These are phyloP conservation scores for Candida quercuum DNA, from an alignment of 805 yeast species.

Conservation along the genomic window DNA sequence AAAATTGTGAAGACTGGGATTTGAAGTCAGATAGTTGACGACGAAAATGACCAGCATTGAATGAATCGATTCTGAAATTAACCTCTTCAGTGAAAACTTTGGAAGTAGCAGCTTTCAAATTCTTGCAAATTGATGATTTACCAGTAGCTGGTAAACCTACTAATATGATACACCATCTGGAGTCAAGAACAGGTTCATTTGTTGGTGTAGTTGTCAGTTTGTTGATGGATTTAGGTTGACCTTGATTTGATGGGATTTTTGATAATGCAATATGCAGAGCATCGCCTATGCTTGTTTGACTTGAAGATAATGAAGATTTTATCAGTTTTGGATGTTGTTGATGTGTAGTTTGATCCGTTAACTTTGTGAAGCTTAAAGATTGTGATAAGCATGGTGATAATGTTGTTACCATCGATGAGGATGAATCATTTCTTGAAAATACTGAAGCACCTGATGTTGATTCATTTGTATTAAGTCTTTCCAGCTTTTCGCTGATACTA, in stretches of 20 bases:
- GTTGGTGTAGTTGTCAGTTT: slow-evolving; percentile 23
- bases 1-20: slow-evolving; percentile 34
- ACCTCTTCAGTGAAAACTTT: slow-evolving; percentile 6
- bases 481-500: slow-evolving; percentile 11
- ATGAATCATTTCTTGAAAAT: slow-evolving; percentile 22
- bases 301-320: background rate
- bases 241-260: slow-evolving; percentile 8
- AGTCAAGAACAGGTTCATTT: slow-evolving; percentile 17
- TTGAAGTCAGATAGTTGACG: slow-evolving; percentile 35
- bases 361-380: slow-evolving; percentile 17
- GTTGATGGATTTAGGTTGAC: slow-evolving; percentile 17
- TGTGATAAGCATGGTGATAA: slow-evolving; percentile 9
- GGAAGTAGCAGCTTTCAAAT: slow-evolving; percentile 53
- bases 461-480: slow-evolving; percentile 20
- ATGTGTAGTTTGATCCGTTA: slow-evolving; percentile 8
- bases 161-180: slow-evolving; percentile 60
- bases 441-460: slow-evolving; percentile 12
- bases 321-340: background rate
- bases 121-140: slow-evolving; percentile 66
- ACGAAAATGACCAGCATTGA: slow-evolving; percentile 72
- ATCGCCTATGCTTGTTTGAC: slow-evolving; percentile 7
- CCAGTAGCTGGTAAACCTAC: slow-evolving; percentile 80
- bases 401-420: slow-evolving; percentile 17
- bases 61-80: slow-evolving; percentile 37
- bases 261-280: slow-evolving; percentile 14